A percentile compares a stretch with the other conserved stretches of the same genome.
phyloP scores from a whole-genome alignment of 2,329 filamentous ascomycete genomes.

The Venturia pyrina region DNA sequence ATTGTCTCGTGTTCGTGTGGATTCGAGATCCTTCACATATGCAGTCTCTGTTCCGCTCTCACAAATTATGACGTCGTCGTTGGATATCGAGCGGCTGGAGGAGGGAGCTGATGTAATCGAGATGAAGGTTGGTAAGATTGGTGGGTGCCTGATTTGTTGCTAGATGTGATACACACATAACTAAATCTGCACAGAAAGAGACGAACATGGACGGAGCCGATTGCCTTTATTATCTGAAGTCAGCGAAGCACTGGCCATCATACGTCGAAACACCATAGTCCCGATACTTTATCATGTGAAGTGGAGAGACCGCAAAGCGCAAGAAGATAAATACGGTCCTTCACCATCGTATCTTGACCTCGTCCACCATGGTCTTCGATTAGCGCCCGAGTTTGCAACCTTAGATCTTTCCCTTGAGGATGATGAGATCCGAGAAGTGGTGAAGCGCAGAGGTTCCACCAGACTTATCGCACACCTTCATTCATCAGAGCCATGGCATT shows the following conservation, averaged over 20 bases:
- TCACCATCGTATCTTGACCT: conserved; percentile 43
- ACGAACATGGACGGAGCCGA: not conserved
- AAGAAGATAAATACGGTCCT: conserved; percentile 4
- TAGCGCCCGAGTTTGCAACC: conserved; percentile 50
- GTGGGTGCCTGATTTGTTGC: not conserved
- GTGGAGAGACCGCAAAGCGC: conserved; percentile 17
- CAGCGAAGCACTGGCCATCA: conserved; percentile 47
- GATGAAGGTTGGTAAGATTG: conserved; percentile 31
- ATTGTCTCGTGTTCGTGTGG: conserved; percentile 49
- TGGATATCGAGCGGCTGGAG: conserved; percentile 56
- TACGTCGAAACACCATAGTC: conserved; percentile 53
- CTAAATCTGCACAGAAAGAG: not conserved
- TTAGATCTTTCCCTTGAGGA: conserved; percentile 51
- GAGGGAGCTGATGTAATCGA: conserved; percentile 60
- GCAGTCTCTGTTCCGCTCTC: conserved; percentile 53
- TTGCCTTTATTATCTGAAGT: conserved; percentile 31
- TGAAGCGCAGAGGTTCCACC: conserved; percentile 43
- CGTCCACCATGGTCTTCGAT: conserved; percentile 48
- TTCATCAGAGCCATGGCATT: conserved; percentile 42
- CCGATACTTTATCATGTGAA: conserved; percentile 47
- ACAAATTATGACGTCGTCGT: conserved; percentile 40
- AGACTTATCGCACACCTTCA: conserved; percentile 53
- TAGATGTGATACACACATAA: not conserved
- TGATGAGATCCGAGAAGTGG: conserved; percentile 39
- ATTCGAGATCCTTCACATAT: conserved; percentile 55